phyloP scores from a whole-genome alignment of 2,329 filamentous ascomycete species.

The Phialophora chinensis region DNA sequence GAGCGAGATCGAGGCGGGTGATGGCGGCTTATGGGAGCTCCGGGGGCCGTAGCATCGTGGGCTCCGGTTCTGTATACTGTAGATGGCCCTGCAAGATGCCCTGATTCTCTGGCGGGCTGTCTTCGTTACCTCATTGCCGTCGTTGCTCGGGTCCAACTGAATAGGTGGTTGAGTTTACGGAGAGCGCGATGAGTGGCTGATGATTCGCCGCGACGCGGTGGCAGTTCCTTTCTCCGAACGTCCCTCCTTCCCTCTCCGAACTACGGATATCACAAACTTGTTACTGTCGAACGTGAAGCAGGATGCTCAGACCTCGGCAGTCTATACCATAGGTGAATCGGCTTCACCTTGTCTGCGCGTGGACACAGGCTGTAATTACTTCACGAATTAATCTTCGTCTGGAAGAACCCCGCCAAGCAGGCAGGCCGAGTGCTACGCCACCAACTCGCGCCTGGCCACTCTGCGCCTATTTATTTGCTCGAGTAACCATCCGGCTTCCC shows the following conservation, averaged over 20 bases:
- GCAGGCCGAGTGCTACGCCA: constrained; percentile 27
- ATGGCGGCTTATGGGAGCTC: constrained; percentile 18
- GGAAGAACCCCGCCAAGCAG: background rate
- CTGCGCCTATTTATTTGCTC: constrained; percentile 12
- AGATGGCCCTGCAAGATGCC: background rate
- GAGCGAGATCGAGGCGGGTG: constrained; percentile 21
- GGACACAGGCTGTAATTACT: background rate
- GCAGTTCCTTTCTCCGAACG: background rate
- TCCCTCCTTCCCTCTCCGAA: background rate
- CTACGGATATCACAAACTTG: background rate
- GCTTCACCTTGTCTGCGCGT: background rate
- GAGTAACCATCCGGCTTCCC: background rate
- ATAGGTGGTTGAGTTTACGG: background rate
- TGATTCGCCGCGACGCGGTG: constrained; percentile 1
- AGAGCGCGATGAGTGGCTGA: constrained; percentile 3
- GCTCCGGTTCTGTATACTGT: too few species aligned
- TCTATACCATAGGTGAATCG: background rate
- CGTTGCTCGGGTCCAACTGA: background rate
- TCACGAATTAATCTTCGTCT: background rate
- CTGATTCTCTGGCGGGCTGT: background rate
- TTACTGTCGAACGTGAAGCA: background rate
- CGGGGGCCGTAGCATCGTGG: constrained; percentile 29
- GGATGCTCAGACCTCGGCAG: background rate
- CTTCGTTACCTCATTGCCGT: background rate
- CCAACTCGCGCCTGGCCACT: constrained; percentile 30